A percentile compares a stretch with the other conserved stretches of the same genome.
These are phyloP conservation scores for Pyrus hybrid DNA, from an alignment of 331 rosid genomes.

Conservation along the genomic window DNA sequence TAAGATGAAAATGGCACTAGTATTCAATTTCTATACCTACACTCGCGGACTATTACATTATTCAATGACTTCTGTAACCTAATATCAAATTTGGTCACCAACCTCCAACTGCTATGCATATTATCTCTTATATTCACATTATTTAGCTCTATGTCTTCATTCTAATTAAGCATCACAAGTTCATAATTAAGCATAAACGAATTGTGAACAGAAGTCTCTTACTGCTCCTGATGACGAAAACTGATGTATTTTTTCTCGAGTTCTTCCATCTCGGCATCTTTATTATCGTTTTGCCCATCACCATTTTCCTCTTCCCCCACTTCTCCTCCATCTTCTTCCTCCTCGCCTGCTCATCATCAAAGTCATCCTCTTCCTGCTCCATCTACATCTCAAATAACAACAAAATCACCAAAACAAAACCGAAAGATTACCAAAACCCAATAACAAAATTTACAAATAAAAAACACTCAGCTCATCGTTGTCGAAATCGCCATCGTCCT, in stretches of 20 bases:
- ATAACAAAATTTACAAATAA: background rate
- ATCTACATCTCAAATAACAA: constrained; percentile 31
- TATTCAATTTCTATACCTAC: background rate
- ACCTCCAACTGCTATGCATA: background rate
- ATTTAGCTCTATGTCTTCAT: background rate
- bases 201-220: constrained; percentile 28
- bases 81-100: background rate
- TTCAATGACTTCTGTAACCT: no score
- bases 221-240: constrained; percentile 69
- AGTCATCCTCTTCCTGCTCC: constrained; percentile 27
- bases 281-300: constrained; percentile 14
- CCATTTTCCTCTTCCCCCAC: constrained; percentile 16
- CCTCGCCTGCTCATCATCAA: constrained; percentile 11
- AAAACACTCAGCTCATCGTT: no score
- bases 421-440: background rate
- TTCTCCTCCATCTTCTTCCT: constrained; percentile 24
- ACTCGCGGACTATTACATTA: background rate
- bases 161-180: background rate
- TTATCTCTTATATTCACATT: background rate
- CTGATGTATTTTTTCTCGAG: constrained; percentile 68
- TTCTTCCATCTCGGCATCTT: constrained; percentile 61
- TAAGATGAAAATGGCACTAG: background rate
- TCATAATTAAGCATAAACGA: background rate
- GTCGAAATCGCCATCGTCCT: no score
- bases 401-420: background rate